phyloP scores from a whole-genome alignment of 73 alveolate genomes.

The Durusdinium trenchii region DNA sequence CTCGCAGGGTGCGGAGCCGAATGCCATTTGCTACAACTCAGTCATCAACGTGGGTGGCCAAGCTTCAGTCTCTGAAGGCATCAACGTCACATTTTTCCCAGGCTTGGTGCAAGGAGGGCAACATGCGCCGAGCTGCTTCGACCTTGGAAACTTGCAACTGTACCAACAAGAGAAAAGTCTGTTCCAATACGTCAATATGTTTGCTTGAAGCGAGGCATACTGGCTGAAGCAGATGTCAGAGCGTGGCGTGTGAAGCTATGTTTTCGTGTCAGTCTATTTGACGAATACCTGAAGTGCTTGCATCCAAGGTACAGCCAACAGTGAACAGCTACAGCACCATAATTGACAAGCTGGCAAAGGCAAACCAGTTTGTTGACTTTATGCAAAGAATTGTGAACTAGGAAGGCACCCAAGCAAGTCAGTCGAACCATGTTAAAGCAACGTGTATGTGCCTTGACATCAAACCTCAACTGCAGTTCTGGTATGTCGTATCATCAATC shows the following conservation, averaged over 20 bases:
- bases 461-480: too few species aligned
- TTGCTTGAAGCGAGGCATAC: conserved; percentile 20
- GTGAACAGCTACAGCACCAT: conserved; percentile 96
- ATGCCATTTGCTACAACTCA: conserved; percentile 91
- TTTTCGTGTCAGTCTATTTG: not conserved
- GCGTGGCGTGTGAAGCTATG: conserved; percentile 40
- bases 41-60: conserved; percentile 39
- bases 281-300: not conserved
- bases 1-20: conserved; percentile 89
- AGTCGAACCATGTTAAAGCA: too few species aligned
- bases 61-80: not conserved
- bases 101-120: conserved; percentile 95
- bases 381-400: too few species aligned
- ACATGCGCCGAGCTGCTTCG: conserved; percentile 45
- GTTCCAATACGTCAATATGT: too few species aligned
- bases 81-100: not conserved
- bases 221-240: conserved; percentile 77
- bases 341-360: conserved; percentile 94
- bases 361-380: not conserved
- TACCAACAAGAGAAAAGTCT: not conserved
- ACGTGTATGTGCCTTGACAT: too few species aligned
- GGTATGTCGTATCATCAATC: too few species aligned
- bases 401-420: too few species aligned
- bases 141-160: not conserved
- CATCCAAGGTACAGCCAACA: conserved; percentile 70